These are phyloP conservation scores for Mortierella sp. DNA, from an alignment of 371 early-diverging fungal species.

Conservation along the genomic window DNA sequence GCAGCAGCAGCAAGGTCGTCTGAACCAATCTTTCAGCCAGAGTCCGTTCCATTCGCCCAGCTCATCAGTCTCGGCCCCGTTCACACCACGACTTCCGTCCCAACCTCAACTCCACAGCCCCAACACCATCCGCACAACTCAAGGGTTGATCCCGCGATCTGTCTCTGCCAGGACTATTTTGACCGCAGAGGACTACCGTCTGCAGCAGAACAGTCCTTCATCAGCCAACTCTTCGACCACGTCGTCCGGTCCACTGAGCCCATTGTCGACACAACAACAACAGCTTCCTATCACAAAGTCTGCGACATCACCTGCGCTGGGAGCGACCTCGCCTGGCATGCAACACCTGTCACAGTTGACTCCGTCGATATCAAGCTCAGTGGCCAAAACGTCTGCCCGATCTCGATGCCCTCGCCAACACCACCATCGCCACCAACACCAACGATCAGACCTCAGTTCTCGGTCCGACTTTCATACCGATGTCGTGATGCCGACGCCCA, in stretches of 20 bases:
- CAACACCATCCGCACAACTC: slow-evolving; percentile 8
- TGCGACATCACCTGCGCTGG: neutral
- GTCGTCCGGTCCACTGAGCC: neutral
- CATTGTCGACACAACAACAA: slow-evolving; percentile 4
- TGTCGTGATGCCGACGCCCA: neutral
- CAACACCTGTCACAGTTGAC: neutral
- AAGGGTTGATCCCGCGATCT: slow-evolving; percentile 6
- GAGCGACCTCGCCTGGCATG: neutral
- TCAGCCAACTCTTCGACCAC: neutral
- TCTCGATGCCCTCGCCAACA: neutral
- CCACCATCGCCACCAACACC: neutral
- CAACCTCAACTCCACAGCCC: slow-evolving; percentile 30
- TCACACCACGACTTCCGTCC: slow-evolving; percentile 45
- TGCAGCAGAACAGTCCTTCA: neutral
- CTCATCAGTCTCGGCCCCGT: slow-evolving; percentile 42
- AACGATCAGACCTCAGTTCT: neutral
- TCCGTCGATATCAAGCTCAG: neutral
- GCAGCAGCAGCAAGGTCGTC: slow-evolving; percentile 14
- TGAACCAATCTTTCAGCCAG: neutral
- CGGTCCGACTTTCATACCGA: neutral
- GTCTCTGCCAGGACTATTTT: slow-evolving; percentile 5
- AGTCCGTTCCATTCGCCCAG: slow-evolving; percentile 40
- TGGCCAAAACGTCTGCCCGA: neutral
- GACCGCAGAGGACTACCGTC: slow-evolving; percentile 35
- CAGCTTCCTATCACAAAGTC: neutral